These are phyloP conservation scores for Puya raimondii DNA, from an alignment of 176 grass and related monocot genomes.

Conservation along the genomic window DNA sequence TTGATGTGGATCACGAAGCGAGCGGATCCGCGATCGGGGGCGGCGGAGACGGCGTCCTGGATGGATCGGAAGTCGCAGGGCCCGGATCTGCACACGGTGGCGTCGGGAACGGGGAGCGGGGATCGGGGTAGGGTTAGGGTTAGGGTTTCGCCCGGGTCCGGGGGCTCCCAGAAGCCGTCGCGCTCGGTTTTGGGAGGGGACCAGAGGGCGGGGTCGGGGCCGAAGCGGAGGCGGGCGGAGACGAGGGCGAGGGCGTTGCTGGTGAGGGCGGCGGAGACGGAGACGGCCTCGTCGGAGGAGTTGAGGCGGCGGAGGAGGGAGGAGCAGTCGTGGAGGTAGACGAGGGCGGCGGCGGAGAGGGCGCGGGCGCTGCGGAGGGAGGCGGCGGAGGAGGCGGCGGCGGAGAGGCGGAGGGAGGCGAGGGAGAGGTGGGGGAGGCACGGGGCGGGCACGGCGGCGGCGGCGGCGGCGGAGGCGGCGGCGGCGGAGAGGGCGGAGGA, in stretches of 20 bases:
- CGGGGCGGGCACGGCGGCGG: too few relatives aligned
- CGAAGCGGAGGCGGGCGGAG: slow-evolving; percentile 23
- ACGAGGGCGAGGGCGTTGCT: slow-evolving; percentile 30
- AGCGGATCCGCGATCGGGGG: slow-evolving; percentile 22
- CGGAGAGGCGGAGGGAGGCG: too few relatives aligned
- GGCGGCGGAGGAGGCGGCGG: too few relatives aligned
- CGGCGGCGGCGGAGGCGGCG: too few relatives aligned
- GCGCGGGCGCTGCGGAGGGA: neutral
- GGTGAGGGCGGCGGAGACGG: neutral
- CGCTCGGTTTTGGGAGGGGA: slow-evolving; percentile 18
- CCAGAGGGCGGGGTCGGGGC: slow-evolving; percentile 5
- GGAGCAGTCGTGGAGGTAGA: slow-evolving; percentile 23
- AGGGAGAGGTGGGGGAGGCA: too few relatives aligned
- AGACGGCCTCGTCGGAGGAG: neutral
- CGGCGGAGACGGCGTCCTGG: slow-evolving; percentile 41
- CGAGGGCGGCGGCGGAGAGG: slow-evolving; percentile 3
- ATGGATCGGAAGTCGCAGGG: slow-evolving; percentile 36
- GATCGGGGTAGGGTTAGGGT: neutral
- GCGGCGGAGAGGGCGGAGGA: neutral
- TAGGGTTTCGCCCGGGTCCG: neutral
- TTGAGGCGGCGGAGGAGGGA: slow-evolving; percentile 16
- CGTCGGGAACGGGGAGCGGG: slow-evolving; percentile 18
- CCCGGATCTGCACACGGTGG: slow-evolving; percentile 42
- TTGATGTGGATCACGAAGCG: slow-evolving; percentile 39
- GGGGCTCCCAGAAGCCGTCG: slow-evolving; percentile 26